Percentiles rank a stretch among this genome's conserved stretches.
These are phyloP conservation scores for Paramecium primaurelia DNA, from an alignment of 73 alveolate species.

Conservation along the genomic window DNA sequence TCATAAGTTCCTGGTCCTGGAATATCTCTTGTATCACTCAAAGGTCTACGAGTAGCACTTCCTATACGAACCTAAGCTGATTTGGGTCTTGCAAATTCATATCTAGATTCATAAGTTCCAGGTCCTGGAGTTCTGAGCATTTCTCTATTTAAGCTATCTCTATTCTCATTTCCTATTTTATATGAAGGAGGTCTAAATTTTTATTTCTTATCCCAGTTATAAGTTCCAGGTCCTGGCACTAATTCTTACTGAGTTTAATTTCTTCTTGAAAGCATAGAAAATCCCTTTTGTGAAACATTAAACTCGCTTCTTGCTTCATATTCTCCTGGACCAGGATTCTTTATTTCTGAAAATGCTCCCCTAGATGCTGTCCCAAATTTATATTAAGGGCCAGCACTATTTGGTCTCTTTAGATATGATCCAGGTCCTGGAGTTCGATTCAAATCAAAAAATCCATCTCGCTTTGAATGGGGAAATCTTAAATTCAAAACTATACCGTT, in stretches of 20 bases:
- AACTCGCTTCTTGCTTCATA: constrained; percentile 29
- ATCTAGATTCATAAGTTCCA: constrained; percentile 49
- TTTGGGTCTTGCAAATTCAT: constrained; percentile 57
- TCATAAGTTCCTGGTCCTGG: constrained; percentile 63
- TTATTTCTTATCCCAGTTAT: constrained; percentile 37
- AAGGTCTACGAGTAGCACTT: constrained; percentile 31
- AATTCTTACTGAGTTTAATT: constrained; percentile 33
- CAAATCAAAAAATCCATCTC: constrained; percentile 41
- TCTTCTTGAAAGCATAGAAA: constrained; percentile 47
- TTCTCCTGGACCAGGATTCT: constrained; percentile 59
- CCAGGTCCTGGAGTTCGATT: constrained; percentile 61
- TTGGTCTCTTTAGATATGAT: not conserved
- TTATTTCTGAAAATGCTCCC: constrained; percentile 4
- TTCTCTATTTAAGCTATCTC: not conserved
- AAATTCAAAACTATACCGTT: not conserved
- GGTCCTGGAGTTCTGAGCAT: not conserved
- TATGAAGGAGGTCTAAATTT: constrained; percentile 20
- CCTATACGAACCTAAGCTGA: constrained; percentile 62
- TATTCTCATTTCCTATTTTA: constrained; percentile 7
- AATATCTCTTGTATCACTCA: constrained; percentile 33
- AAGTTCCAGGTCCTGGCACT: constrained; percentile 63
- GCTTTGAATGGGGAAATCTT: constrained; percentile 51
- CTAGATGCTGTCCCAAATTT: constrained; percentile 53
- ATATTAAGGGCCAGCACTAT: constrained; percentile 56
- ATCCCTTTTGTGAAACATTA: not conserved